phyloP scores from a whole-genome alignment of 75 land plant species.

The Pseudotsuga menziesii region DNA sequence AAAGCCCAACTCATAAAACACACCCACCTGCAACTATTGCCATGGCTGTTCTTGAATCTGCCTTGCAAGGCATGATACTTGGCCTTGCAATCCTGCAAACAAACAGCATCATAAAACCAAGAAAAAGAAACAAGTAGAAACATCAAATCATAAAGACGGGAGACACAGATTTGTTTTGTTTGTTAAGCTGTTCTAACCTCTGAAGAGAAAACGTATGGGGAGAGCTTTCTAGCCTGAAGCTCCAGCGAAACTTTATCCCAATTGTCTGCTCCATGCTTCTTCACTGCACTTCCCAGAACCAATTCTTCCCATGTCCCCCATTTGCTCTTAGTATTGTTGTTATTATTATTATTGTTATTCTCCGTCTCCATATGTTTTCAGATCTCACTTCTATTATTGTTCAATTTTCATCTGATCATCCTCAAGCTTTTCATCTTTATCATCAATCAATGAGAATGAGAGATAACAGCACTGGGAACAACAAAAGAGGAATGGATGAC shows the following conservation, averaged over 20 bases:
- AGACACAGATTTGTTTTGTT: neutral
- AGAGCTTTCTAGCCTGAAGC: conserved; percentile 37
- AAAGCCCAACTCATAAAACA: neutral
- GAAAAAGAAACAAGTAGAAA: neutral
- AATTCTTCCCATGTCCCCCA: conserved; percentile 87
- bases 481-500: too few relatives aligned
- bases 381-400: too few relatives aligned
- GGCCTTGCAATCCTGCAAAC: conserved; percentile 21
- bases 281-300: conserved; percentile 61
- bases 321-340: neutral
- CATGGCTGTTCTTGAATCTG: neutral
- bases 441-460: too few relatives aligned
- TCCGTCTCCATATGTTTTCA: neutral
- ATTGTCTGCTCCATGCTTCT: conserved; percentile 48
- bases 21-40: neutral
- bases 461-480: too few relatives aligned
- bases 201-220: conserved; percentile 12
- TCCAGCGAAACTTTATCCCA: conserved; percentile 65
- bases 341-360: neutral
- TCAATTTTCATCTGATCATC: too few relatives aligned
- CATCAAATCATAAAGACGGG: neutral
- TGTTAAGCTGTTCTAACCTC: conserved; percentile 7
- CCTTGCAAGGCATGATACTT: conserved; percentile 10
- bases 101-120: neutral
- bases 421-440: too few relatives aligned